These are phyloP conservation scores for Colletotrichum agaves DNA, from an alignment of 2,329 filamentous ascomycete genomes.

Conservation along the genomic window DNA sequence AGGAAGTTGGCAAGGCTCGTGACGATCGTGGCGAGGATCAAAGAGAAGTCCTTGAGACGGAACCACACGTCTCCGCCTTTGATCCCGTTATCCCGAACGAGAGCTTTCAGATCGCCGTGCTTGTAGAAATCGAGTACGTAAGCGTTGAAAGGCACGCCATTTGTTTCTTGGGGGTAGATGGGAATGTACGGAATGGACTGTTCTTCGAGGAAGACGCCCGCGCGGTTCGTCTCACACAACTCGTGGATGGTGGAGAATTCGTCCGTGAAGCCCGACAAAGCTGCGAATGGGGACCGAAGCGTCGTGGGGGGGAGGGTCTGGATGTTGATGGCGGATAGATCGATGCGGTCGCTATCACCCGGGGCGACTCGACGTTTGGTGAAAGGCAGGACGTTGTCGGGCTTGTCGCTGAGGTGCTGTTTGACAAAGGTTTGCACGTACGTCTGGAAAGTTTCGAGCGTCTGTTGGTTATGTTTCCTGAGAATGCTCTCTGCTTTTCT, in stretches of 20 bases:
- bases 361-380: conserved; percentile 48
- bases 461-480: conserved; percentile 71
- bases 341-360: background rate
- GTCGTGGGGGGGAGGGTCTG: conserved; percentile 50
- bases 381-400: conserved; percentile 69
- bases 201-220: conserved; percentile 79
- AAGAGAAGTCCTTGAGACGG: conserved; percentile 67
- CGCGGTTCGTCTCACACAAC: conserved; percentile 72
- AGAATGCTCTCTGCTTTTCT: conserved; percentile 66
- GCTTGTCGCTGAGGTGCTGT: conserved; percentile 64
- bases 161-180: conserved; percentile 66
- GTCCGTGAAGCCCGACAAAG: conserved; percentile 75
- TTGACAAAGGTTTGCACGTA: conserved; percentile 77
- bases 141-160: conserved; percentile 65
- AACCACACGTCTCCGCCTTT: conserved; percentile 78
- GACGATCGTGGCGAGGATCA: conserved; percentile 76
- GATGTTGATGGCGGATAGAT: background rate
- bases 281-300: conserved; percentile 75
- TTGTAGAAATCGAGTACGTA: conserved; percentile 83
- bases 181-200: conserved; percentile 76
- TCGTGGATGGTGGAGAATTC: conserved; percentile 73
- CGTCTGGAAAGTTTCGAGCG: conserved; percentile 71
- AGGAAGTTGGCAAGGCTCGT: conserved; percentile 69
- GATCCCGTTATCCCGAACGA: conserved; percentile 74
- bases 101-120: conserved; percentile 71